phyloP scores from a whole-genome alignment of 2,329 filamentous ascomycete species.

The Penicillium sp. region DNA sequence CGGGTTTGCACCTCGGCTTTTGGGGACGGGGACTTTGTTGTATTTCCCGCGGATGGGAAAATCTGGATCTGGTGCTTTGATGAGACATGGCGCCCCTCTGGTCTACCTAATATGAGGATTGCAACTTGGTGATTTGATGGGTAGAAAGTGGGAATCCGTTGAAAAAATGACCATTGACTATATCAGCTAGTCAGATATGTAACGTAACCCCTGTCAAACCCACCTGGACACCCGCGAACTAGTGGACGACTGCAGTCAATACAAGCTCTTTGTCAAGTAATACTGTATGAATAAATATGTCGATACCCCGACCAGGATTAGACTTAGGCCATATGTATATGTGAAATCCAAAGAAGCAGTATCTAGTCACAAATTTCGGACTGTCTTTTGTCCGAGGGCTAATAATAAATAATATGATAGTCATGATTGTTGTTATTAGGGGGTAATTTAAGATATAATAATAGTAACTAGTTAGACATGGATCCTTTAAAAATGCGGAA shows the following conservation, averaged over 20 bases:
- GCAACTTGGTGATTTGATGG: neutral
- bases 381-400: neutral
- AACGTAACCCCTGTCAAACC: neutral
- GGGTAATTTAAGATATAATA: neutral
- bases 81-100: conserved; percentile 5
- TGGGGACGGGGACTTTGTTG: neutral
- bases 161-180: neutral
- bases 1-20: neutral
- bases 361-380: neutral
- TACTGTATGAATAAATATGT: neutral
- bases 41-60: neutral
- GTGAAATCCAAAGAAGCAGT: neutral
- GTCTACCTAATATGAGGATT: neutral
- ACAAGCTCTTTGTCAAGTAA: neutral
- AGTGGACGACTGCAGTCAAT: neutral
- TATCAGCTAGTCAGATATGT: neutral
- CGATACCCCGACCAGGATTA: neutral
- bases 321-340: neutral
- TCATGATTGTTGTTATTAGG: neutral
- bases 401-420: neutral
- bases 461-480: neutral
- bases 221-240: neutral
- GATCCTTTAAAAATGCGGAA: too few species aligned
- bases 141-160: neutral
- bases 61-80: conserved; percentile 28